phyloP scores from a whole-genome alignment of 169 alveolate genomes.

The Toxoplasma gondii region DNA sequence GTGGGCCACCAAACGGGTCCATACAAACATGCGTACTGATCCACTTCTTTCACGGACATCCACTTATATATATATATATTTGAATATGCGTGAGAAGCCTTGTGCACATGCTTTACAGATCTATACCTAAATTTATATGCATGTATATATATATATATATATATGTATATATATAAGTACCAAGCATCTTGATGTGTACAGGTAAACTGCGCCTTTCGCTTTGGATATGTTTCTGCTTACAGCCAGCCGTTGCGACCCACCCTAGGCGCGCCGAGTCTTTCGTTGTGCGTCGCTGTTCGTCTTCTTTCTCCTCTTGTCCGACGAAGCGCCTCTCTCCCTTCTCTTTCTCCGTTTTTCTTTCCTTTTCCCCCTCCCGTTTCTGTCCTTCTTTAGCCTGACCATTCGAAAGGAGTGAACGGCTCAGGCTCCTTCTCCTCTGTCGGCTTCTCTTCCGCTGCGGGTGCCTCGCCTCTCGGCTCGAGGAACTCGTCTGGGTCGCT shows the following conservation, averaged over 20 bases:
- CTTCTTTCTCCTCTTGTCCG: not conserved
- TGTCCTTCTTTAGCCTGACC: not conserved
- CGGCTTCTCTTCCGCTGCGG: not conserved
- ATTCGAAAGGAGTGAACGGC: slow-evolving; percentile 36
- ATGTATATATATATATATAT: not conserved
- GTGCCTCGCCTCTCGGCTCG: not conserved
- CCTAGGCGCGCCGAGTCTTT: too few relatives aligned
- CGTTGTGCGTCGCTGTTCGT: too few relatives aligned
- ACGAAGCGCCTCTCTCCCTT: not conserved
- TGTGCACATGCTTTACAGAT: not conserved
- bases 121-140: not conserved
- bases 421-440: slow-evolving; percentile 15
- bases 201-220: too few relatives aligned
- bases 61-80: too few relatives aligned
- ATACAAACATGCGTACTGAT: too few relatives aligned
- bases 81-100: not conserved
- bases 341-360: not conserved
- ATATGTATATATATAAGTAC: not conserved
- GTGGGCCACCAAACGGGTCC: too few relatives aligned
- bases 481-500: slow-evolving; percentile 27
- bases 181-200: too few relatives aligned
- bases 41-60: not conserved
- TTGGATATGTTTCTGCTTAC: too few relatives aligned
- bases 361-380: not conserved
- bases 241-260: too few relatives aligned